These are phyloP conservation scores for Kodamaea sagamina DNA, from an alignment of 805 yeast genomes.

Conservation along the genomic window DNA sequence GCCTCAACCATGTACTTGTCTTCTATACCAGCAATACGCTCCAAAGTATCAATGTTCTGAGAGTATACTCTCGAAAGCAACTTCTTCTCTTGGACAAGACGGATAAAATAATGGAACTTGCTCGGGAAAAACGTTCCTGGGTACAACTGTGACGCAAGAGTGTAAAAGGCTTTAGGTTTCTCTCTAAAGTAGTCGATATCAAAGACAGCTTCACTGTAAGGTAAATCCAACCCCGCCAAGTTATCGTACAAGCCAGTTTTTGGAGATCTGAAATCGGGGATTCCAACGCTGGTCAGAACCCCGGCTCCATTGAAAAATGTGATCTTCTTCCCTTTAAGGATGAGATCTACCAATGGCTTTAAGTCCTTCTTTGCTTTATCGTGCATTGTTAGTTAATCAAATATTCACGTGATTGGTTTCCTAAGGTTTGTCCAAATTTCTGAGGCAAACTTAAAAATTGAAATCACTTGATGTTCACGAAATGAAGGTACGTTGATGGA, in stretches of 20 bases:
- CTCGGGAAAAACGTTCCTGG: constrained; percentile 90
- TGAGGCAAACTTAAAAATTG: constrained; percentile 7
- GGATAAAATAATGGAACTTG: constrained; percentile 72
- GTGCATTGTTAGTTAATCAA: constrained; percentile 1
- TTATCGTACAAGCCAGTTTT: constrained; percentile 86
- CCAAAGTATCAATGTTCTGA: constrained; percentile 92
- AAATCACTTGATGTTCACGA: no score
- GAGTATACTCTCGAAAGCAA: constrained; percentile 74
- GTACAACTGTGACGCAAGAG: constrained; percentile 78
- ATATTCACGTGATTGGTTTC: constrained; percentile 10
- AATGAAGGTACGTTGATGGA: no score
- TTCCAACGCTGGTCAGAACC: constrained; percentile 88
- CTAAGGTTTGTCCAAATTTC: not conserved
- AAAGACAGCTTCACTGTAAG: constrained; percentile 94
- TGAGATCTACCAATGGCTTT: constrained; percentile 32
- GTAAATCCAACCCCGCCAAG: constrained; percentile 68
- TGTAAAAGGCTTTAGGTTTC: constrained; percentile 81
- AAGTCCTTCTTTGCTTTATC: constrained; percentile 8
- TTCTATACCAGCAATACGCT: constrained; percentile 76
- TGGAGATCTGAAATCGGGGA: constrained; percentile 94
- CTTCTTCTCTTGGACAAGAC: constrained; percentile 63
- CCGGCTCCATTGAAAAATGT: constrained; percentile 90
- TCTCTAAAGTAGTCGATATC: constrained; percentile 79
- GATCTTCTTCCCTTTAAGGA: constrained; percentile 44
- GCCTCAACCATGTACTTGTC: constrained; percentile 78